Percentiles rank a stretch among this genome's conserved stretches.
Evolutionary conservation across 192 early-diverging fungal genomes (phyloP).

Genomic region (Gamsiella multidivaricata): DNA sequence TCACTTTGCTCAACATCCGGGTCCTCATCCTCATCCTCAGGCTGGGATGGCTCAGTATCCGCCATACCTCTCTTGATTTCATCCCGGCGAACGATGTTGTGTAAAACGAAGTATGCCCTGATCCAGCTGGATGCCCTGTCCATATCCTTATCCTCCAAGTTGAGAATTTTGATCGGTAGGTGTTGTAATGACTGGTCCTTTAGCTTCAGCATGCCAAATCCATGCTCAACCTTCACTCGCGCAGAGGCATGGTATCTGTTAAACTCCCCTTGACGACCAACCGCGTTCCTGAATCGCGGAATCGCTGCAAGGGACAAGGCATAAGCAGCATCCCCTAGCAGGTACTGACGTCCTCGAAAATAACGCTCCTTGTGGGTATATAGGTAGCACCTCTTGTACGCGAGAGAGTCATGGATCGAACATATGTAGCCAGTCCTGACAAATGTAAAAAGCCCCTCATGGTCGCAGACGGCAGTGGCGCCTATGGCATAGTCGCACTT

Average conservation of each 20-base stretch:
- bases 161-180: conserved; percentile 10
- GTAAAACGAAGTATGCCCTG: background rate
- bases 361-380: background rate
- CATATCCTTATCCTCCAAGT: background rate
- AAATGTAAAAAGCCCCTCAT: conserved; percentile 6
- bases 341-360: background rate
- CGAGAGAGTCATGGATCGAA: conserved; percentile 5
- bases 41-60: background rate
- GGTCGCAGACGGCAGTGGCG: conserved; percentile 21
- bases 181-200: conserved; percentile 6
- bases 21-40: background rate
- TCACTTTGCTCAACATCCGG: too few relatives aligned
- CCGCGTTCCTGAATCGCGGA: conserved; percentile 3
- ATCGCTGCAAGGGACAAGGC: background rate
- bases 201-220: background rate
- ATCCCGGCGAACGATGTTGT: background rate
- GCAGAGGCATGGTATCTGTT: conserved; percentile 1
- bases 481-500: conserved; percentile 24
- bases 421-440: conserved; percentile 8
- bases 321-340: conserved; percentile 8
- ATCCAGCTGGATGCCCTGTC: background rate
- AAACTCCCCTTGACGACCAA: background rate
- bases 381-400: background rate
- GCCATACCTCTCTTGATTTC: background rate
- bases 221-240: conserved; percentile 7